phyloP scores from a whole-genome alignment of 345 rosid species.

The Draba incana region DNA sequence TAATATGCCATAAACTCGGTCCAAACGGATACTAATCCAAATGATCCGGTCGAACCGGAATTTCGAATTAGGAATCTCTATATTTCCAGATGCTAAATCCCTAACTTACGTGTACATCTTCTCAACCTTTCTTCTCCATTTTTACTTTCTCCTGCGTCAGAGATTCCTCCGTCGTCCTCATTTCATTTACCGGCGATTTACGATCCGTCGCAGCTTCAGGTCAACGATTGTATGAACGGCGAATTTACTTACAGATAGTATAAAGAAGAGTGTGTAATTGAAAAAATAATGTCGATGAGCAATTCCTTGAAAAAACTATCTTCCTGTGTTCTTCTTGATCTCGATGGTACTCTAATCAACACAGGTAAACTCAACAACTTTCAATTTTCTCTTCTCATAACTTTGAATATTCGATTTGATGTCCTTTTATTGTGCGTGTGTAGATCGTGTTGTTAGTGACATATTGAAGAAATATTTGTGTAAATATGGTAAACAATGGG shows the following conservation, averaged over 20 bases:
- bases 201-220: neutral
- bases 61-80: no score
- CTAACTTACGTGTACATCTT: conserved; percentile 16
- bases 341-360: conserved; percentile 76
- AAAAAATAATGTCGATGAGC: conserved; percentile 44
- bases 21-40: conserved; percentile 3
- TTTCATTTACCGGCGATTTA: conserved; percentile 6
- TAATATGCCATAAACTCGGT: no score
- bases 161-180: conserved; percentile 8
- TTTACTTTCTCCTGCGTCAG: neutral
- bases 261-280: neutral
- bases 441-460: conserved; percentile 68
- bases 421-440: conserved; percentile 15
- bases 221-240: neutral
- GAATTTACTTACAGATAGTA: neutral
- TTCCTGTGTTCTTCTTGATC: conserved; percentile 68
- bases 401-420: conserved; percentile 10
- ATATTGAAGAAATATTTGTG: conserved; percentile 61
- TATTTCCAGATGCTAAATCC: conserved; percentile 33
- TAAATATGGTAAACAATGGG: conserved; percentile 91
- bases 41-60: conserved; percentile 29
- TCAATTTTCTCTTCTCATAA: neutral
- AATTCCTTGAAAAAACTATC: conserved; percentile 49
- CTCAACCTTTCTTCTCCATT: conserved; percentile 10
- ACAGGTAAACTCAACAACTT: conserved; percentile 44